These are phyloP conservation scores for Solanum pinnatisectum DNA, from an alignment of 257 asterid species.

Conservation along the genomic window DNA sequence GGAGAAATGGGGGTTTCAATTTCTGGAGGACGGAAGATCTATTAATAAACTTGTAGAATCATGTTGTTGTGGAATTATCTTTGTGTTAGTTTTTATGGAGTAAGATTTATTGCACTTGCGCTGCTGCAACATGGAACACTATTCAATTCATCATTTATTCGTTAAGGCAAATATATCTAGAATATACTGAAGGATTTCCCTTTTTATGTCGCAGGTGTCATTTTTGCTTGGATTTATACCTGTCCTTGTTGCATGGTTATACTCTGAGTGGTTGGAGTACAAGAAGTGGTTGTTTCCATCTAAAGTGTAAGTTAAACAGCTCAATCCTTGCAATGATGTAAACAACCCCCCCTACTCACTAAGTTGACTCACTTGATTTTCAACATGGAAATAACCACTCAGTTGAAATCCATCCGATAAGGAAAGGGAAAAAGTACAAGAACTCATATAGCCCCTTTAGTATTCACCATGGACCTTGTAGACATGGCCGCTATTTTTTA, in stretches of 20 bases:
- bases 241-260: constrained; percentile 64
- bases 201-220: constrained; percentile 57
- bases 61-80: neutral
- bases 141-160: neutral
- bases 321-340: neutral
- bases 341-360: neutral
- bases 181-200: neutral
- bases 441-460: neutral
- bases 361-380: neutral
- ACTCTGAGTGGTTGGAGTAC: constrained; percentile 83
- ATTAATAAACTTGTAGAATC: neutral
- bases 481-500: neutral
- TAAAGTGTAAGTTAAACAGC: constrained; percentile 54
- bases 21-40: neutral
- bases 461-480: neutral
- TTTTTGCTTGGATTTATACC: constrained; percentile 81
- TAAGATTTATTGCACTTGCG: neutral
- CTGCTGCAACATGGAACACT: neutral
- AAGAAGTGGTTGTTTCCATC: constrained; percentile 46
- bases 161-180: neutral
- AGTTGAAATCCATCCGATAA: neutral
- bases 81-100: neutral
- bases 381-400: neutral
- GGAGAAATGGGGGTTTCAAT: neutral
- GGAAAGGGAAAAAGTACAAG: neutral